Conservation (phyloP, 176 grass and related monocot species). For the Areca catechu region DNA sequence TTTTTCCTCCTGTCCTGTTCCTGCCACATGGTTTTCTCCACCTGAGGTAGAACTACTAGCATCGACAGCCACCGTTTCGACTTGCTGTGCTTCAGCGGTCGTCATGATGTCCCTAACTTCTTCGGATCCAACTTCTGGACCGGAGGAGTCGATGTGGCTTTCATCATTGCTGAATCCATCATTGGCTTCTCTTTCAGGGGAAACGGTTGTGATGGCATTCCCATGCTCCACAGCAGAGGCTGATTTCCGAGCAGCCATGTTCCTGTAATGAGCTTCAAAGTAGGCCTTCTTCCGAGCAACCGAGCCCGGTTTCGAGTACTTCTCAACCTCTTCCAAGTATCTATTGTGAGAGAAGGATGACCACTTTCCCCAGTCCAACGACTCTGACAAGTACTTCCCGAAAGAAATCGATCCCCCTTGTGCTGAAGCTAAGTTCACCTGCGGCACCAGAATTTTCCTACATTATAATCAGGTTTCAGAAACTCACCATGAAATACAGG, state of each 20-base stretch:
- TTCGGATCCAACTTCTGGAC: slow-evolving; percentile 9
- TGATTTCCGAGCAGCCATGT: slow-evolving; percentile 1
- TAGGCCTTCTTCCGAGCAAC: slow-evolving; percentile 74
- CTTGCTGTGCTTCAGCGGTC: neutral
- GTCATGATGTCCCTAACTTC: slow-evolving; percentile 5
- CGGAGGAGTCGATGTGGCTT: neutral
- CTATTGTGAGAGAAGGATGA: slow-evolving; percentile 60
- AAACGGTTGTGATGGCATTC: neutral
- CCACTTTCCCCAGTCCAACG: slow-evolving; percentile 65
- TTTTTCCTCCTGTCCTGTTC: neutral
- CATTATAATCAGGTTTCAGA: no score
- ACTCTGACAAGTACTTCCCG: slow-evolving; percentile 62
- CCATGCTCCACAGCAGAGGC: slow-evolving; percentile 4
- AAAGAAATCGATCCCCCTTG: slow-evolving; percentile 65
- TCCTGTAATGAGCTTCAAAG: slow-evolving; percentile 66
- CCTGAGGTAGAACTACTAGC: neutral
- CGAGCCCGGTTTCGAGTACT: slow-evolving; percentile 43
- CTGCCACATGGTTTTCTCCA: slow-evolving; percentile 6
- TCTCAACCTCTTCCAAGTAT: slow-evolving; percentile 57
- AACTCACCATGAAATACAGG: no score
- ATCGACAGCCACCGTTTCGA: neutral
- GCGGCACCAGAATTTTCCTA: neutral
- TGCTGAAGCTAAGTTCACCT: slow-evolving; percentile 50
- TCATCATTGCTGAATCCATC: neutral
- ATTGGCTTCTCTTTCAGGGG: no score